Evolutionary conservation across 2,329 filamentous ascomycete species (phyloP), one percentile per base, ranked within the genome.

Genomic region (Penicillium freii): DNA sequence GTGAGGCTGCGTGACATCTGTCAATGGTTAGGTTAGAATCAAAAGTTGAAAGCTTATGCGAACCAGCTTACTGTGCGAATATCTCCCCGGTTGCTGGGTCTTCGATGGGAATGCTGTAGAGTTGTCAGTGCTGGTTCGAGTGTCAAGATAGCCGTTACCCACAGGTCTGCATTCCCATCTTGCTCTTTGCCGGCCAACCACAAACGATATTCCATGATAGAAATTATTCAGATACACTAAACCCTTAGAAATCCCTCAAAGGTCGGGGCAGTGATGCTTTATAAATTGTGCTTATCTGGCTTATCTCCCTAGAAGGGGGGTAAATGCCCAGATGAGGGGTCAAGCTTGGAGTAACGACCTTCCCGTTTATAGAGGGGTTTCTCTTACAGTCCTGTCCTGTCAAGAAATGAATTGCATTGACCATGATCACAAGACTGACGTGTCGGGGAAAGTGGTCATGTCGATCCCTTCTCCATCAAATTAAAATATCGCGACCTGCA

Each of bases 71-170:
- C 64, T 46, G 15, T 1, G 64, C 64, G 36, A 66, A 64, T 5
- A 56, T 43, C n/a, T 65, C 56, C 8, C 62, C 54, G 3, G 59
- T 66, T 10, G 64, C 56, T 40, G 64, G 64, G 39, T 66, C 51
- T 36, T 66, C 58, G 9, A 66, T 56, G 1, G 58, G 40, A 15
- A 66, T 64, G 19, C 64, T 66, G 19, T 7, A 21, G 6, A 33
- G 1, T 17, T 40, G 25, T 46, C 27, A 56, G 33, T 29, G 23
- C 7, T 47, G 8, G n/a, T 25, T 31, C 23, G 7, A 34, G 4
- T 29, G 17, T 7, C 17, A 25, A n/a, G 8, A 19, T 10, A 10
- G 21, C 4, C 17, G 6, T 15, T 15, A 52, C 60, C 11, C 51
- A 66, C 63, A 48, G 15, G 25, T 56, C 39, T 27, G 46, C 58